Percentiles rank a stretch among this genome's conserved stretches.
These are phyloP conservation scores for Colletotrichum camelliae DNA, from an alignment of 2,329 filamentous ascomycete genomes.

Conservation along the genomic window DNA sequence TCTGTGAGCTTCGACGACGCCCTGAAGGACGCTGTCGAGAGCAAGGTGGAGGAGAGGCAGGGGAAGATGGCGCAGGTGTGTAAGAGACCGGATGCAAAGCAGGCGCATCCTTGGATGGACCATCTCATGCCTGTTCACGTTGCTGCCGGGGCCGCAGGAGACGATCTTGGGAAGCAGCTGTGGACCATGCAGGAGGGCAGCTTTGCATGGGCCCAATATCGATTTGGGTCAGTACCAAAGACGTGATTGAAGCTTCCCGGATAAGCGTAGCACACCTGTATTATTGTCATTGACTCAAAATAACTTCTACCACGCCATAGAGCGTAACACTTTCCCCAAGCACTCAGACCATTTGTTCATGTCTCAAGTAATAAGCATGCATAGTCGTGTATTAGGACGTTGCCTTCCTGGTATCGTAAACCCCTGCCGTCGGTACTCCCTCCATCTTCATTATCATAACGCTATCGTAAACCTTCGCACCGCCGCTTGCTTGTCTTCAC, in stretches of 20 bases:
- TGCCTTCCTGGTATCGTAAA: background rate
- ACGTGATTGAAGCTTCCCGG: background rate
- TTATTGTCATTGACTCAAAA: background rate
- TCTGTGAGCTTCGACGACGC: slow-evolving; percentile 70
- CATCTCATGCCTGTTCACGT: slow-evolving; percentile 56
- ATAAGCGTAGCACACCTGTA: background rate
- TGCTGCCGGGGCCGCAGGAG: slow-evolving; percentile 49
- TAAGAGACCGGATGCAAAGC: slow-evolving; percentile 48
- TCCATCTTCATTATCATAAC: background rate
- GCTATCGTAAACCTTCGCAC: background rate
- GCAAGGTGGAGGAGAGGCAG: slow-evolving; percentile 40
- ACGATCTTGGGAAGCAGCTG: slow-evolving; percentile 45
- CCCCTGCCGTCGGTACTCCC: background rate
- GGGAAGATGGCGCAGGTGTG: slow-evolving; percentile 43
- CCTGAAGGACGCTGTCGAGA: slow-evolving; percentile 39
- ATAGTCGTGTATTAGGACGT: slow-evolving; percentile 1
- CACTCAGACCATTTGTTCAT: background rate
- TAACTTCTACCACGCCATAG: background rate
- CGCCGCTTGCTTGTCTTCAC: background rate
- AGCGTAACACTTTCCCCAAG: background rate
- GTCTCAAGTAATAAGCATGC: background rate
- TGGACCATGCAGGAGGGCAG: slow-evolving; percentile 52
- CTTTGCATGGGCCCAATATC: slow-evolving; percentile 53
- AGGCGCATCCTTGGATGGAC: slow-evolving; percentile 55
- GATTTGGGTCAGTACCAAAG: slow-evolving; percentile 38